A percentile compares a stretch with the other conserved stretches of the same genome.
These are phyloP conservation scores for Stephanodiscus minutulus DNA, from an alignment of 108 stramenopile genomes.

Conservation along the genomic window DNA sequence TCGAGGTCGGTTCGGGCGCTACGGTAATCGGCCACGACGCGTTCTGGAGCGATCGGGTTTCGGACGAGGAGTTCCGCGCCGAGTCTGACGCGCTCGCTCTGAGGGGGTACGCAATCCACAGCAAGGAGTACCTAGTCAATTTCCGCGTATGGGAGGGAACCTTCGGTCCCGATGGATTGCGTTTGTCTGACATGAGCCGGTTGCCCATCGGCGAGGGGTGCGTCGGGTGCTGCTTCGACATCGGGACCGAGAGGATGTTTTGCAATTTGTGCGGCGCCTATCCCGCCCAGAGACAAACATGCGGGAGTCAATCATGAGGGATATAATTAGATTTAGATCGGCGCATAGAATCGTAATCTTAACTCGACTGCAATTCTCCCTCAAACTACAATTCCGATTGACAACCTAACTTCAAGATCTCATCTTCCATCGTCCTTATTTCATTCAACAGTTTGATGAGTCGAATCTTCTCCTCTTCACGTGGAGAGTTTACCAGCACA, in stretches of 20 bases:
- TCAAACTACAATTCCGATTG: too few species aligned
- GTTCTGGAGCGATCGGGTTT: constrained; percentile 43
- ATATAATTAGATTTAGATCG: background rate
- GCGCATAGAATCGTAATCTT: too few species aligned
- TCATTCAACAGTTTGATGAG: constrained; percentile 56
- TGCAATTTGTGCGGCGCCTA: constrained; percentile 52
- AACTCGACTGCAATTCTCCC: too few species aligned
- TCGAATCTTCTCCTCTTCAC: constrained; percentile 62
- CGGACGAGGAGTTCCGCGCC: constrained; percentile 36
- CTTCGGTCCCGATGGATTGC: constrained; percentile 12
- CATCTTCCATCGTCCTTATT: constrained; percentile 64
- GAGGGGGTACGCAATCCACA: constrained; percentile 32
- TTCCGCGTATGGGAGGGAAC: constrained; percentile 40
- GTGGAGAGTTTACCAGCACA: constrained; percentile 71
- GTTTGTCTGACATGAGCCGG: too few species aligned
- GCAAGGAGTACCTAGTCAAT: constrained; percentile 47
- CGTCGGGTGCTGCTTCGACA: constrained; percentile 56
- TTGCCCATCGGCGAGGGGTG: constrained; percentile 41
- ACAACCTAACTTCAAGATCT: constrained; percentile 27
- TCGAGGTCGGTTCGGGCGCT: constrained; percentile 57
- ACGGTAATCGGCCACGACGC: constrained; percentile 54
- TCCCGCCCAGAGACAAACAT: constrained; percentile 36
- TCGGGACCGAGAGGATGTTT: constrained; percentile 47
- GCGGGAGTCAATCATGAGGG: background rate
- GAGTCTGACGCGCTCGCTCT: constrained; percentile 10